Base-by-base conservation (phyloP, 306 rosid genomes). In the Malus domestica region DNA sequence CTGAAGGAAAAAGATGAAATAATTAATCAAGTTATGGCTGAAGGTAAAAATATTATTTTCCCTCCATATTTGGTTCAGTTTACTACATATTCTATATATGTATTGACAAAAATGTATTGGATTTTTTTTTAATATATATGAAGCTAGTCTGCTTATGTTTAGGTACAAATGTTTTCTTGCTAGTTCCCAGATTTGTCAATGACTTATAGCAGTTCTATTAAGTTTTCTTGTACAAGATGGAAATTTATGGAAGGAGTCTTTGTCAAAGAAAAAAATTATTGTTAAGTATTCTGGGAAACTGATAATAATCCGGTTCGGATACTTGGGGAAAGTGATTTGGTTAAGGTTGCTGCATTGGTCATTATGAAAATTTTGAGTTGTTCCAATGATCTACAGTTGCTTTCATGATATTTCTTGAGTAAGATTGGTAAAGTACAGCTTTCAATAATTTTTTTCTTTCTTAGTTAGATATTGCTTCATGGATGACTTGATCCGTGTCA, bases 1-100 rank as follows among this genome's bases (percentile, higher is more conserved):
- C 81, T 96, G 91, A 96, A 96, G 87, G 99, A 96, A 87, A 96
- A 96, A 81, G 99, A 96, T 77, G 99, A 96, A 84, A 96, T 96
- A 76, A 96, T 96, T 85, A 96, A 51, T 85, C 99, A 96, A 86
- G 99, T 96, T 81, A 96, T 96, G 99, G 98, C 98, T 68, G 99
- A 96, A 96, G 99, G 99, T 93, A 85, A 22, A 42, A 6, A 49
- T 15, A 49, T 49, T 14, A 49, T 15, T 49, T 44, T 4, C 20
- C n/a, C 16, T 55, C 57, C 55, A 72, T 20, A 20, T 23, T n/a
- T 22, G 5, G 30, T 71, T 8, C 23, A 27, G 61, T 59, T 38
- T 8, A 72, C 52, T 13, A 72, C 66, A 72, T 1, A 22, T 57
- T 57, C 12, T 57, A n/a, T 57, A 57, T 57, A 57, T 7, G 9